Conservation (phyloP, 2,329 filamentous ascomycete genomes). For the Grosmannia serpens region DNA sequence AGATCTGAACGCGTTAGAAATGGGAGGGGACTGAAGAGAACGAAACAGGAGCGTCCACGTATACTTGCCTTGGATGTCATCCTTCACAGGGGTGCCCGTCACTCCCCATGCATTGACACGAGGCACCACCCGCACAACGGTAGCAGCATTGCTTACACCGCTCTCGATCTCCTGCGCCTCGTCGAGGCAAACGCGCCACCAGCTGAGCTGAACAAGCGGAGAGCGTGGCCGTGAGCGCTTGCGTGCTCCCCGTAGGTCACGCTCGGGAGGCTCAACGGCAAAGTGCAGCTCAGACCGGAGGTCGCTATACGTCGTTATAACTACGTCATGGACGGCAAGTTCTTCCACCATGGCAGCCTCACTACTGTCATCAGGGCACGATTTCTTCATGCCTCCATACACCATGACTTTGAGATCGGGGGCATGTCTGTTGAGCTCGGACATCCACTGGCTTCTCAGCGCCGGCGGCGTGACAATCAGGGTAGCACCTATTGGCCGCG, state of each 20-base stretch:
- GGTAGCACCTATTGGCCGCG: slow-evolving; percentile 42
- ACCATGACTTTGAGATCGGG: slow-evolving; percentile 43
- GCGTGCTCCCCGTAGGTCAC: slow-evolving; percentile 52
- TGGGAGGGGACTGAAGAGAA: background rate
- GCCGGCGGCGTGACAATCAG: slow-evolving; percentile 49
- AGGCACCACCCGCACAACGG: slow-evolving; percentile 68
- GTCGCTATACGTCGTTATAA: slow-evolving; percentile 56
- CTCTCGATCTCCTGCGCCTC: slow-evolving; percentile 91
- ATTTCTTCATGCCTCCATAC: slow-evolving; percentile 36
- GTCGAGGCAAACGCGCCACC: slow-evolving; percentile 74
- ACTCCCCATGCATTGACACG: slow-evolving; percentile 85
- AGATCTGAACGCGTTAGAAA: slow-evolving; percentile 42
- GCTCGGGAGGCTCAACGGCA: slow-evolving; percentile 56
- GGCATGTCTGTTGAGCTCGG: slow-evolving; percentile 47
- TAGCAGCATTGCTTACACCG: slow-evolving; percentile 72
- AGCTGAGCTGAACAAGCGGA: slow-evolving; percentile 68
- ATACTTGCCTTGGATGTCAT: slow-evolving; percentile 27
- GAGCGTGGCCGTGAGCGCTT: slow-evolving; percentile 57
- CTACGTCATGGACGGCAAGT: slow-evolving; percentile 42
- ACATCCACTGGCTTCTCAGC: slow-evolving; percentile 49
- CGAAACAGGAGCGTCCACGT: background rate
- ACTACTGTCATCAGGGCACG: slow-evolving; percentile 24
- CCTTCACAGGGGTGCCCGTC: slow-evolving; percentile 79
- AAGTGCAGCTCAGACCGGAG: slow-evolving; percentile 75
- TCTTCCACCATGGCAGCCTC: slow-evolving; percentile 29